Evolutionary conservation across 2,329 filamentous ascomycete genomes (phyloP), one percentile per base, ranked within the genome.

Genomic region (Sporothrix curviconia): DNA sequence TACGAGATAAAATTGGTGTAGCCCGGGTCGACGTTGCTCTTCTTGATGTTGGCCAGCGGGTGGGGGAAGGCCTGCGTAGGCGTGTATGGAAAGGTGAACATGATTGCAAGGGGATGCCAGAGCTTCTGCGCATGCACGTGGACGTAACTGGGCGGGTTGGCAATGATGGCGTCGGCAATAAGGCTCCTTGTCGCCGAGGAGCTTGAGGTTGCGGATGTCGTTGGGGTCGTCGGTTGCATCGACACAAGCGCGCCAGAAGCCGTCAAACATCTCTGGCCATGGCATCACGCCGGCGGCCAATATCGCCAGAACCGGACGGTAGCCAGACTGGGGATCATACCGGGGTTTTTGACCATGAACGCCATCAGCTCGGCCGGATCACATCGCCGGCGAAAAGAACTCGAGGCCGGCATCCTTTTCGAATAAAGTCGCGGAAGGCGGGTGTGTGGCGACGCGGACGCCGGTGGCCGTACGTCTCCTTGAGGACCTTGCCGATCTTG

Each of bases 51-150:
- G 9, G 88, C 87, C 51, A 92, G 69, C 0, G 89, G 89, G 67
- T 92, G 89, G 0, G 88, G 87, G 62, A 92, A 92, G 0, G 82
- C 78, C 56, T 84, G 79, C 0, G 89, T 92, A 0, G 88, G 87
- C 0, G 84, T 88, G 65, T 89, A 92, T 0, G 89, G 89, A 58
- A 92, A 87, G 59, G 91, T 96, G 68, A 96, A 96, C 86, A 95
- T 94, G 61, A 96, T 74, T 92, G 87, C 2, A 92, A 70, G 0
- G 89, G 89, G 19, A 92, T 82, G 0, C 88, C 88, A 94, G 69
- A 25, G 86, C 83, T 70, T 94, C 88, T 0, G 89, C 89, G 61
- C 88, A 90, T 91, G 88, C 1, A 91, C 76, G 66, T 91, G 88
- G 0, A 86, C 87, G 69, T 92, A 90, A 61, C 81, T 86, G 0